Evolutionary conservation across 208 protist genomes (phyloP).

Genomic region (Entamoeba invadens): DNA sequence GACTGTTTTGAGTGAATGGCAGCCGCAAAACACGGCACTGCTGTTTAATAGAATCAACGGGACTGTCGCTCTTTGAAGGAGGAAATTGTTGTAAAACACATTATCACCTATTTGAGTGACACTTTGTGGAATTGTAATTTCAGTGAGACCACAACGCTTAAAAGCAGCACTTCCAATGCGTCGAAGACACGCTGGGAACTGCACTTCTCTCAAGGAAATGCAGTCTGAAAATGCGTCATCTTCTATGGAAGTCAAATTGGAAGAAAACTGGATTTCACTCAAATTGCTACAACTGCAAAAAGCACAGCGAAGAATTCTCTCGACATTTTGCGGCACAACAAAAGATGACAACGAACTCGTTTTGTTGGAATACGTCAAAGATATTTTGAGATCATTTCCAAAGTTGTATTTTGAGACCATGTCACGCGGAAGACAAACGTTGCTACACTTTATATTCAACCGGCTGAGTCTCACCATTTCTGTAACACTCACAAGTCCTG

Average conservation of each 20-base stretch:
- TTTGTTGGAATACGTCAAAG: too few relatives aligned
- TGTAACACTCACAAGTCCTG: too few relatives aligned
- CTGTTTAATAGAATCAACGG: neutral
- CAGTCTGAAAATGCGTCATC: neutral
- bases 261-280: neutral
- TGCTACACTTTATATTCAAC: too few relatives aligned
- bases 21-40: neutral
- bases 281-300: neutral
- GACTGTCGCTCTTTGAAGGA: neutral
- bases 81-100: neutral
- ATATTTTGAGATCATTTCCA: too few relatives aligned
- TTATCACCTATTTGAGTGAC: neutral
- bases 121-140: neutral
- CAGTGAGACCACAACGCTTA: neutral
- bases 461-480: too few relatives aligned
- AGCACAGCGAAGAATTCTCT: too few relatives aligned
- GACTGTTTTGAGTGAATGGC: neutral
- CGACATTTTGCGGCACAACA: too few relatives aligned
- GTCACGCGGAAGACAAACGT: too few relatives aligned
- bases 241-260: neutral
- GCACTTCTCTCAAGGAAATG: neutral
- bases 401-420: too few relatives aligned
- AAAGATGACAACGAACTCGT: too few relatives aligned
- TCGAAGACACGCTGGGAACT: neutral
- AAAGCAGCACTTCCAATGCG: neutral